Base-by-base conservation (phyloP, 179 eudicot species). In the Silene noctiflora region DNA sequence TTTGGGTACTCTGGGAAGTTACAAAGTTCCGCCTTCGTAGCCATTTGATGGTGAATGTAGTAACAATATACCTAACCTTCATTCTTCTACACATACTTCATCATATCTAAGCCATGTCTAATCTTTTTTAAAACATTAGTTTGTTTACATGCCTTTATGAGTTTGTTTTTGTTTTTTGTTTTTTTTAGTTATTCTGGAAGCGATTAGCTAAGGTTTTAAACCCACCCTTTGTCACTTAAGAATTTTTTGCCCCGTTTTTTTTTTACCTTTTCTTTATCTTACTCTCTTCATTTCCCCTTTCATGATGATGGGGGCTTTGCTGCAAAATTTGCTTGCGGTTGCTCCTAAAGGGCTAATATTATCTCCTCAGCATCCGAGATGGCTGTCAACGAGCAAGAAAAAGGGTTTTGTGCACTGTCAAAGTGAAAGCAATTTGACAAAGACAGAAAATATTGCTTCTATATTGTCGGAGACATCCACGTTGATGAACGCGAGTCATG, bases 271-370 rank as follows among this genome's bases (percentile, higher is more conserved):
- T 78, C 75, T 53, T 72, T 76, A 78, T 81, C 82, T 75, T 79
- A 75, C 76, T 81, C 69, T 39, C 17, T 39, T 42, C 48, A 67
- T 33, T 51, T 35, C 46, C 74, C 71, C 73, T 76, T 77, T 80
- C 29, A 1, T 27, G 29, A 82, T 69, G 83, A 95, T 95, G 99
- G 97, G 88, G 87, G 93, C 90, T 75, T 84, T 95, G 85, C 85
- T 91, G 82, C 87, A 88, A 53, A 80, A 86, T 85, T 86, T 90
- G 77, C 79, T 85, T 86, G 68, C 83, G 25, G 63, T 87, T 72
- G 67, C 83, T 69, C 83, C 87, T 22, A 82, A 82, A 46, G 86
- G 86, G 61, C 53, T 60, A 25, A 75, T 17, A 67, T 48, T 48
- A 60, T 65, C 35, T 71, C 79, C 72, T 79, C 77, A 66, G 69